A percentile compares a stretch with the other conserved stretches of the same genome.
These are phyloP conservation scores for Mrakia blollopis DNA, from an alignment of 768 basidiomycete genomes.

Conservation along the genomic window DNA sequence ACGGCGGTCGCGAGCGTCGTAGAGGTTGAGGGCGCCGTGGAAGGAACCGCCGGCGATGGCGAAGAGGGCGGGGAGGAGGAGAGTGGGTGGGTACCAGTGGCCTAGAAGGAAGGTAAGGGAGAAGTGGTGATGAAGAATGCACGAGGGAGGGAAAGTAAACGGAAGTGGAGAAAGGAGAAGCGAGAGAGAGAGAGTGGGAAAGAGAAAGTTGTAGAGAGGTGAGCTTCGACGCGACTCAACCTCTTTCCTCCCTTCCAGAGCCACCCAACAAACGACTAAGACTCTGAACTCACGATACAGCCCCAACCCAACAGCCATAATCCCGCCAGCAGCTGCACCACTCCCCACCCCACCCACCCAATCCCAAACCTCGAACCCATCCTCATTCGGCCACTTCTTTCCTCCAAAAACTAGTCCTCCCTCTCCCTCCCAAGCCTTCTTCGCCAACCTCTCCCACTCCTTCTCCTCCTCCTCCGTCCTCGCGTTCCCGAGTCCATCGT, in stretches of 20 bases:
- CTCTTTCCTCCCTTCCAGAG: too few species aligned
- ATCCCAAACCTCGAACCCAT: conserved; percentile 5
- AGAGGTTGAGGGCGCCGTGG: neutral
- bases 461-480: neutral
- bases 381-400: neutral
- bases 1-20: neutral
- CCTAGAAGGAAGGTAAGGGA: neutral
- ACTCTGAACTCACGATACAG: neutral
- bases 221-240: neutral
- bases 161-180: neutral
- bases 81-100: neutral
- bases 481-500: neutral
- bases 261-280: too few species aligned
- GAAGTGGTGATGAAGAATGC: neutral
- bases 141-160: neutral
- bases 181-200: neutral
- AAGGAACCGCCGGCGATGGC: neutral
- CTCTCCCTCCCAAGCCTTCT: neutral
- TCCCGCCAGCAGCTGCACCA: neutral
- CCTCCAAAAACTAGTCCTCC: neutral
- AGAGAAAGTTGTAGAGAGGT: neutral
- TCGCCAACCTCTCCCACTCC: too few species aligned
- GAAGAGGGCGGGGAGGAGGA: neutral
- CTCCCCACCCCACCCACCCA: conserved; percentile 1
- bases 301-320: neutral